These are phyloP conservation scores for Dioszegia crocea DNA, from an alignment of 768 basidiomycete species.

Conservation along the genomic window DNA sequence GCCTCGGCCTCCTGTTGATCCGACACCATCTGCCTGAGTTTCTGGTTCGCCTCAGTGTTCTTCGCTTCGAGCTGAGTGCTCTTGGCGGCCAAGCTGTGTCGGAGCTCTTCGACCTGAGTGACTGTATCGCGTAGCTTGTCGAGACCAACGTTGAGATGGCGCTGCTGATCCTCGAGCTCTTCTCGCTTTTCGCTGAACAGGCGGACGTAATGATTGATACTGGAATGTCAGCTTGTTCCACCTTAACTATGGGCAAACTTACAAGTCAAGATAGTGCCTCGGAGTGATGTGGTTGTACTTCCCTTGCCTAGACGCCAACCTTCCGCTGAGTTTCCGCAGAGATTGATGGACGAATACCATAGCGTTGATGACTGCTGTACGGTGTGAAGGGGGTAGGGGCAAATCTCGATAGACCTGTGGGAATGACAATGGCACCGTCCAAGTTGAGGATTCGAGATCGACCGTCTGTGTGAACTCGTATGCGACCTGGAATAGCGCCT, in stretches of 20 bases:
- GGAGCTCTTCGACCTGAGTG: conserved; percentile 90
- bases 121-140: conserved; percentile 96
- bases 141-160: conserved; percentile 94
- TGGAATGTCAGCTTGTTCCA: conserved; percentile 45
- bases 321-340: conserved; percentile 80
- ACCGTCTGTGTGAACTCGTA: conserved; percentile 92
- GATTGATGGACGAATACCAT: conserved; percentile 88
- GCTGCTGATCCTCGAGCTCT: conserved; percentile 95
- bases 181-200: conserved; percentile 94
- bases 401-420: conserved; percentile 83
- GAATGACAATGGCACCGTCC: conserved; percentile 74
- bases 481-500: conserved; percentile 96
- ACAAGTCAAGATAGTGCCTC: conserved; percentile 98
- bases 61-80: conserved; percentile 88
- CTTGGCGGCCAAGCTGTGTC: conserved; percentile 91
- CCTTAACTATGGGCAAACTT: conserved; percentile 50
- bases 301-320: conserved; percentile 86
- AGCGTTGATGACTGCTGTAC: conserved; percentile 86
- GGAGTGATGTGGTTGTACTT: conserved; percentile 95
- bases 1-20: conserved; percentile 99
- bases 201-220: conserved; percentile 94
- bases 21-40: conserved; percentile 93
- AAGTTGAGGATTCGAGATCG: conserved; percentile 82
- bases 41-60: conserved; percentile 91
- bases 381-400: conserved; percentile 78